Percentiles rank a stretch among this genome's conserved stretches.
phyloP scores from a whole-genome alignment of 768 basidiomycete genomes.

The Boletus pseudo-olivaceus region DNA sequence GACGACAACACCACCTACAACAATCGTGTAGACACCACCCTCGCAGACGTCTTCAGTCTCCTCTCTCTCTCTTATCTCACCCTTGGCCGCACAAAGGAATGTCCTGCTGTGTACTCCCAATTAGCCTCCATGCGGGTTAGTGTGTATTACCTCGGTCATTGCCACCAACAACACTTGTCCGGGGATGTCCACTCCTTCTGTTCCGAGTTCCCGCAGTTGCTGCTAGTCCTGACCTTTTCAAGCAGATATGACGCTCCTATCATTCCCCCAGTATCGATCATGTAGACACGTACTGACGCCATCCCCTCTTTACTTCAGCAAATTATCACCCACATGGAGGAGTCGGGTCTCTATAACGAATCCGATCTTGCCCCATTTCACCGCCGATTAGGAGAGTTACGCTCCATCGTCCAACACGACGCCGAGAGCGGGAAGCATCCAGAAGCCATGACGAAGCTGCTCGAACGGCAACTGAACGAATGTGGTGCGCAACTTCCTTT shows the following conservation, averaged over 20 bases:
- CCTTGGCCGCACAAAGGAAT: slow-evolving; percentile 92
- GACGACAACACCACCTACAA: slow-evolving; percentile 71
- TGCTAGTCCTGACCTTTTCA: slow-evolving; percentile 24
- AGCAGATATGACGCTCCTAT: slow-evolving; percentile 23
- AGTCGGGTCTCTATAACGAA: slow-evolving; percentile 92
- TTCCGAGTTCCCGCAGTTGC: slow-evolving; percentile 10
- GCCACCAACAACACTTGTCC: neutral
- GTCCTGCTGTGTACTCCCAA: slow-evolving; percentile 93
- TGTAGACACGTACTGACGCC: slow-evolving; percentile 27
- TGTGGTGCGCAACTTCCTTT: slow-evolving; percentile 61
- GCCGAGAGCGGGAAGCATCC: slow-evolving; percentile 79
- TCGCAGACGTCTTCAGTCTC: slow-evolving; percentile 93
- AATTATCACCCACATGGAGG: slow-evolving; percentile 94
- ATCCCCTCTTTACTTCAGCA: slow-evolving; percentile 50
- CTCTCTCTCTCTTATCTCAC: slow-evolving; percentile 97
- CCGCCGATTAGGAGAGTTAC: slow-evolving; percentile 73
- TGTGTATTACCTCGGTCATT: slow-evolving; percentile 21
- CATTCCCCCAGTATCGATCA: slow-evolving; percentile 15
- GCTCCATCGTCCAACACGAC: slow-evolving; percentile 82
- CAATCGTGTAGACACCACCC: slow-evolving; percentile 91
- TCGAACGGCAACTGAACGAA: slow-evolving; percentile 87
- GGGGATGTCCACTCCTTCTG: slow-evolving; percentile 3
- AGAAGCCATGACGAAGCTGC: slow-evolving; percentile 80
- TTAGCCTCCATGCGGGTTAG: slow-evolving; percentile 94
- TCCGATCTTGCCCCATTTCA: slow-evolving; percentile 87